Evolutionary conservation across 148 eudicot genomes (phyloP), one percentile per base, ranked within the genome.

Genomic region (Drosera capensis): DNA sequence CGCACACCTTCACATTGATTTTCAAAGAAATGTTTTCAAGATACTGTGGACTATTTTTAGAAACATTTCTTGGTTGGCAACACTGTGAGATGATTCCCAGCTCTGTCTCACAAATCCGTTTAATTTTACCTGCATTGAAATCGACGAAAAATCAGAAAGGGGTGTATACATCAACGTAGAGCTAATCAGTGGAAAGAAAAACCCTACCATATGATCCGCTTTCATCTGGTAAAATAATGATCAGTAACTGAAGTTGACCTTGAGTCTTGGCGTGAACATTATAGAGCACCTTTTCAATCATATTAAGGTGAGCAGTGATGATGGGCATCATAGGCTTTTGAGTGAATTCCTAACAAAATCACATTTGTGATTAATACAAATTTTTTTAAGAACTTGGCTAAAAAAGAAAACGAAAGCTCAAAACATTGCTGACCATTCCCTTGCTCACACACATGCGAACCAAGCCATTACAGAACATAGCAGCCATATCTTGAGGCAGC

Each of bases 21-120:
- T 90, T 90, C 22, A 83, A 46, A 2, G 95, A 48, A 2, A 90
- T 72, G 45, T 84, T 90, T 44, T 90, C 99, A 38, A 84, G 60
- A 63, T 88, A 90, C 46, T 84, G 97, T 14, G 53, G 67, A 14
- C 40, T 62, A n/a, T 24, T 16, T 31, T 61, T 75, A 1, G 24
- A 0, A 0, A 55, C 81, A 1, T 78, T 61, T 44, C 17, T 58
- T 2, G 97, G 87, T 43, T 75, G 82, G 39, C 93, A 71, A 22
- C 99, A 90, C 25, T 90, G 99, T 1, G 99, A 71, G 14, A 90
- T 64, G 15, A 90, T 72, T 21, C 88, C 95, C 56, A 90, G 48
- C 55, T 84, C 80, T 0, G 95, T 90, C 54, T 90, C 99, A 51
- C 95, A 90, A 3, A 84, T 51, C 13, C 78, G 53, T 51, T 88